Evolutionary conservation across 2,329 filamentous ascomycete species (phyloP), one percentile per base, ranked within the genome.

Genomic region (Trichoderma gracile): DNA sequence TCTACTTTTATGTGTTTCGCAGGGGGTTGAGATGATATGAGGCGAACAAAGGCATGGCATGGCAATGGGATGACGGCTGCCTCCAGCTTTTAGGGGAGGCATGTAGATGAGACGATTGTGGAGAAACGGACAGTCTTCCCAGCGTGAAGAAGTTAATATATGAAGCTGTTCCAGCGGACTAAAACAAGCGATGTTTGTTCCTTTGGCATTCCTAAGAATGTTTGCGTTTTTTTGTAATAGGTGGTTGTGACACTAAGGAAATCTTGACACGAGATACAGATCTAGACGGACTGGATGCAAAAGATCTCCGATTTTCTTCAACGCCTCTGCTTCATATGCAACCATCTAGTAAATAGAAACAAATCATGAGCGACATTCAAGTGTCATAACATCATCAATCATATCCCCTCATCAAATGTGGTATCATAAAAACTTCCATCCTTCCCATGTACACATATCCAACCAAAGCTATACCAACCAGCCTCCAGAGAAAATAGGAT

Each of bases 401-500:
- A 12, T 38, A 23, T 27, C 7, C 40, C 2, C 27, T 9, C 57
- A 43, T 52, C 46, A 42, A 60, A 27, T 27, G 27, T 52, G 57
- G 57, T 60, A 60, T 60, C 57, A 43, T 43, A 49, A 33, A 33
- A 52, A 10, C 27, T 43, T 33, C 23, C 27, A 21, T 23, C 23
- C 40, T n/a, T 38, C 30, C 30, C 30, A 23, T 49, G 14, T 47
- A 19, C 27, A 30, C 19, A 14, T 33, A 52, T 19, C 49, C 43
- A 42, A 47, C 47, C 55, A 57, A 30, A 38, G 33, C 33, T 38
- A 38, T 10, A 27, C 15, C 27, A 33, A 10, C 15, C 52, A 54
- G 25, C 17, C 5, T n/a, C 43, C 23, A 40, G n/a, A 17, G 19
- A 30, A 10, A 60, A 27, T 6, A 27, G 4, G 30, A 3, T 40